These are phyloP conservation scores for Ustilago sp. DNA, from an alignment of 1,284 basidiomycete genomes.

Conservation along the genomic window DNA sequence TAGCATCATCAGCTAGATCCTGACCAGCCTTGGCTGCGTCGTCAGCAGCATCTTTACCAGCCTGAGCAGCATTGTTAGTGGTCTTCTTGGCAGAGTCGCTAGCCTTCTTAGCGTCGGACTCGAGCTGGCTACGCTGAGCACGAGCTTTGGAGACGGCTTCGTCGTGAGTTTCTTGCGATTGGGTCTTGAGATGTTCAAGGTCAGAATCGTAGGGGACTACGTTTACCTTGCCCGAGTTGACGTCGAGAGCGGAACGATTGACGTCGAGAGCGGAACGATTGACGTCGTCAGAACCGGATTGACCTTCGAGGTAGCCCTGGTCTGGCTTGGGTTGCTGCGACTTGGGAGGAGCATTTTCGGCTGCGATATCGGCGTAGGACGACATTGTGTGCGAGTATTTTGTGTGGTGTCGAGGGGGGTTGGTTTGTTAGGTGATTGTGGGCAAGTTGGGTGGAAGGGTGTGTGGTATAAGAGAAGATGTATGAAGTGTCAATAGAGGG, in stretches of 20 bases:
- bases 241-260: slow-evolving; percentile 34
- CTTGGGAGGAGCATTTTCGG: slow-evolving; percentile 51
- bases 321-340: slow-evolving; percentile 56
- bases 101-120: slow-evolving; percentile 39
- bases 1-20: slow-evolving; percentile 24
- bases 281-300: slow-evolving; percentile 13
- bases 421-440: neutral
- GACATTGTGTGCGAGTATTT: slow-evolving; percentile 18
- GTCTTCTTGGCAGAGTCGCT: slow-evolving; percentile 30
- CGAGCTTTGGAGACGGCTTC: slow-evolving; percentile 41
- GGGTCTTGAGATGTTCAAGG: slow-evolving; percentile 59
- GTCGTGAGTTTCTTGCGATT: slow-evolving; percentile 52
- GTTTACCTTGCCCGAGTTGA: slow-evolving; percentile 58
- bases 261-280: slow-evolving; percentile 20
- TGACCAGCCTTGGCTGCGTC: slow-evolving; percentile 34
- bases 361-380: slow-evolving; percentile 58
- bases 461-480: neutral
- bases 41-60: slow-evolving; percentile 20
- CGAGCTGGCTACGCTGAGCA: slow-evolving; percentile 49
- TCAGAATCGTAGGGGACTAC: slow-evolving; percentile 52
- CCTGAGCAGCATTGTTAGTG: slow-evolving; percentile 30
- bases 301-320: slow-evolving; percentile 50
- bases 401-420: neutral
- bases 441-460: neutral
- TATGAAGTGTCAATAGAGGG: neutral